Percentiles rank a stretch among this genome's conserved stretches.
Evolutionary conservation across 2,329 filamentous ascomycete species (phyloP).

Genomic region (Aspergillus sp.): DNA sequence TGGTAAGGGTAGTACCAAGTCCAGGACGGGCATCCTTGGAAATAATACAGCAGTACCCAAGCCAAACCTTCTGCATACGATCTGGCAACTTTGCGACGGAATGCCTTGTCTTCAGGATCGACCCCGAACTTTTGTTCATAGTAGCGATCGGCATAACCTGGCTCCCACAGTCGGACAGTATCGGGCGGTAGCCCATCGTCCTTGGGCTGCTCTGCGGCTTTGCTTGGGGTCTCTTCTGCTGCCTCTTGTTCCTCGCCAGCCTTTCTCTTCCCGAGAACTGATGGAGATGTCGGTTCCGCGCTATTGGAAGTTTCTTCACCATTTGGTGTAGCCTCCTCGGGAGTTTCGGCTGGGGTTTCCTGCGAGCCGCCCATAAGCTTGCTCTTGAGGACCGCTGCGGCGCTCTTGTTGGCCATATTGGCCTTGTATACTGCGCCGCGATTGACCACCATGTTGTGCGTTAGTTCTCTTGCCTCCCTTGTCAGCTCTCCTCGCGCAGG

Average conservation of each 20-base stretch:
- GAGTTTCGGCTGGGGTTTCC: conserved; percentile 15
- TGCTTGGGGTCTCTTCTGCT: conserved; percentile 50
- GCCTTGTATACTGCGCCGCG: conserved; percentile 59
- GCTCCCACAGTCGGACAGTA: conserved; percentile 85
- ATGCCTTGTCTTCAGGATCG: conserved; percentile 70
- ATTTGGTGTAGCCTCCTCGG: conserved; percentile 19
- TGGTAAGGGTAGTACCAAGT: conserved; percentile 99
- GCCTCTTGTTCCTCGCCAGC: conserved; percentile 57
- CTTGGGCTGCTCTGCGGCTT: conserved; percentile 46
- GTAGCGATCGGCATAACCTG: conserved; percentile 90
- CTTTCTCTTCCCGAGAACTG: conserved; percentile 52
- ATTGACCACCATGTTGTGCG: conserved; percentile 84
- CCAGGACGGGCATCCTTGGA: conserved; percentile 97
- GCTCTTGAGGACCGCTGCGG: conserved; percentile 79
- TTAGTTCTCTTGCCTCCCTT: conserved; percentile 56
- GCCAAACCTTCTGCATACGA: conserved; percentile 92
- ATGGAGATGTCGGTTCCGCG: conserved; percentile 24
- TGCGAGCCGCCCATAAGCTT: conserved; percentile 54
- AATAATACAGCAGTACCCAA: conserved; percentile 96
- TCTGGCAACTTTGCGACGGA: conserved; percentile 79
- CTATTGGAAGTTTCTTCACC: conserved; percentile 19
- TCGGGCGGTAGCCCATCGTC: conserved; percentile 64
- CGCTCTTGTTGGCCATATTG: conserved; percentile 85
- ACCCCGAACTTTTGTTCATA: conserved; percentile 95
- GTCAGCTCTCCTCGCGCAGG: conserved; percentile 50